phyloP scores from a whole-genome alignment of 306 rosid genomes.

The Calophaca sinica region DNA sequence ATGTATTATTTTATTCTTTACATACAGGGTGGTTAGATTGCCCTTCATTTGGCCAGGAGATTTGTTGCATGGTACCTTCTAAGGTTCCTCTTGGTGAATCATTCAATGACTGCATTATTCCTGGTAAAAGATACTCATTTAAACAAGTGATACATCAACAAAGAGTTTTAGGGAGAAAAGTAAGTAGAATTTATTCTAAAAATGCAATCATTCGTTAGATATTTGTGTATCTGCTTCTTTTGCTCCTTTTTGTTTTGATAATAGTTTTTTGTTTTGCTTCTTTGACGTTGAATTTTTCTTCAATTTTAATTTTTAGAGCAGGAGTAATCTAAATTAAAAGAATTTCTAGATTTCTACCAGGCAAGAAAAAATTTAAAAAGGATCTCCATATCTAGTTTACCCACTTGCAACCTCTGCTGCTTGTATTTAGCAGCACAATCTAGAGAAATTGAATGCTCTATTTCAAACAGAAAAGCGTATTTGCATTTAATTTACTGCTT shows the following conservation, averaged over 20 bases:
- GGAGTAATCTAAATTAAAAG: slow-evolving; percentile 26
- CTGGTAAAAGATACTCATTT: slow-evolving; percentile 99
- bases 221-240: slow-evolving; percentile 30
- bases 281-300: slow-evolving; percentile 22
- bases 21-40: slow-evolving; percentile 97
- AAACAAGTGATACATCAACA: slow-evolving; percentile 97
- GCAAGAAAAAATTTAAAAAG: not conserved
- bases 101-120: slow-evolving; percentile 74
- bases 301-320: slow-evolving; percentile 14
- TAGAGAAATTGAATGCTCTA: slow-evolving; percentile 16
- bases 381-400: slow-evolving; percentile 33
- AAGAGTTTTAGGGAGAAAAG: slow-evolving; percentile 92
- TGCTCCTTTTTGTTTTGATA: not conserved
- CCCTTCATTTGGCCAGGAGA: slow-evolving; percentile 83
- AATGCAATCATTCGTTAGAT: slow-evolving; percentile 17
- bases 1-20: slow-evolving; percentile 33
- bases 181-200: slow-evolving; percentile 49
- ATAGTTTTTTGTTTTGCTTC: not conserved
- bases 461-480: slow-evolving; percentile 1
- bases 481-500: slow-evolving; percentile 13
- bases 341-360: slow-evolving; percentile 19
- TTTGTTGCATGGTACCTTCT: slow-evolving; percentile 87
- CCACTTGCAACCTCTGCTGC: not conserved
- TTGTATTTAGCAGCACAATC: slow-evolving; percentile 22
- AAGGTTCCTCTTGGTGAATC: slow-evolving; percentile 96